phyloP scores from a whole-genome alignment of 139 green algal species.

The Coelastrella sp. region DNA sequence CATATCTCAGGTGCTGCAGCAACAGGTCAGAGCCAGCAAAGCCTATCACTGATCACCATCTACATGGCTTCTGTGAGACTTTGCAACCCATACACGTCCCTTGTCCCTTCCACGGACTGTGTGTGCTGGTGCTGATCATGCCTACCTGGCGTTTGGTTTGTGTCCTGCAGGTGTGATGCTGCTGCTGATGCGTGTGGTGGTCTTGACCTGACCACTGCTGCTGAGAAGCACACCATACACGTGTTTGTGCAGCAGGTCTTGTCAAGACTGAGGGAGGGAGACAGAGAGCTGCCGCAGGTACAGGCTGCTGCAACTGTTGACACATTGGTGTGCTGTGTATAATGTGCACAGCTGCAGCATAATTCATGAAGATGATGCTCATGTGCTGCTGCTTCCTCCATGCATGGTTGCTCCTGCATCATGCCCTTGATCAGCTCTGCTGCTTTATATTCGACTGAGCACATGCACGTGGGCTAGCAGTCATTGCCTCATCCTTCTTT shows the following conservation, averaged over 20 bases:
- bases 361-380: neutral
- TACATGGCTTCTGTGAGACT: no score
- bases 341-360: neutral
- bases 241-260: conserved; percentile 76
- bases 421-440: no score
- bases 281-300: conserved; percentile 86
- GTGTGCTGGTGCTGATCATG: no score
- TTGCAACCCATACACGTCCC: no score
- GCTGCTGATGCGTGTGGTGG: conserved; percentile 58
- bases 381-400: neutral
- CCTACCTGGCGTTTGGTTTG: neutral
- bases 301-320: neutral
- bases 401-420: no score
- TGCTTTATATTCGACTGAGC: neutral
- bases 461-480: neutral
- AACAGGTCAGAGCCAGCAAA: no score
- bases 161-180: conserved; percentile 58
- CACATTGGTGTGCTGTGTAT: neutral
- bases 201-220: conserved; percentile 79
- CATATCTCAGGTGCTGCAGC: no score
- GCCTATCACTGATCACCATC: no score
- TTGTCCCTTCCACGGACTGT: no score
- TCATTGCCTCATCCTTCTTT: neutral
- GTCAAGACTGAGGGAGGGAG: conserved; percentile 72
- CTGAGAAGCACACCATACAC: conserved; percentile 87